Base-by-base conservation (phyloP, 345 rosid species). In the Geranium brycei region DNA sequence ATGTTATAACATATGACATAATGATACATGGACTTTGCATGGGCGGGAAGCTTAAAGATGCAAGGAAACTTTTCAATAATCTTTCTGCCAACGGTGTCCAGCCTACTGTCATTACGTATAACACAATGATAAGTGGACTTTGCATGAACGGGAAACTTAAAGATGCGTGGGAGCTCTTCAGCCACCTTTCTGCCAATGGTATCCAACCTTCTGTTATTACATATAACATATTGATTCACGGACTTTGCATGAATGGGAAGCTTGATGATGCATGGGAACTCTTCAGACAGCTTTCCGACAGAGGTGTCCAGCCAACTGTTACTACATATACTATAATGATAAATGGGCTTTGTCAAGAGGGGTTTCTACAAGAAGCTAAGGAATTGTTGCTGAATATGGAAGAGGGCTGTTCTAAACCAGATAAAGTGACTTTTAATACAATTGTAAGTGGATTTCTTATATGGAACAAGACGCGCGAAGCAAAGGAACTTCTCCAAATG, bases 401-500 rank as follows among this genome's bases (percentile, higher is more conserved):
- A 69, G 72, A 64, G 17, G 64, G 66, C 30, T 72, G 74, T 1
- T 76, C 74, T 53, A 23, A 66, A 53, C 76, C 77, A 17, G 57
- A 69, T 18, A 38, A 57, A 0, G 57, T 76, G 35, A 67, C 74
- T n/a, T 69, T 57, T 64, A 69, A 63, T 57, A 57, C 69, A 6
- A 38, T 71, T 31, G 60, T 74, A 65, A 15, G 17, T 58, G 73
- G 60, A 31, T 69, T 66, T 40, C 71, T 58, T 3, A 63, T 18
- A 28, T 64, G 59, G 19, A 65, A 69, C n/a, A 57, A 74, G 59
- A 59, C 19, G 0, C 0, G 10, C 32, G 66, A 74, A 30, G 78
- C 64, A 18, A 40, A 66, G 16, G 71, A 73, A 53, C 62, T 75
- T 68, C 78, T 75, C 59, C 66, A 69, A 10, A 64, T 71, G 68